Conservation (phyloP, 495 filamentous ascomycete genomes). For the Podospora bellae-mahoneyi region DNA sequence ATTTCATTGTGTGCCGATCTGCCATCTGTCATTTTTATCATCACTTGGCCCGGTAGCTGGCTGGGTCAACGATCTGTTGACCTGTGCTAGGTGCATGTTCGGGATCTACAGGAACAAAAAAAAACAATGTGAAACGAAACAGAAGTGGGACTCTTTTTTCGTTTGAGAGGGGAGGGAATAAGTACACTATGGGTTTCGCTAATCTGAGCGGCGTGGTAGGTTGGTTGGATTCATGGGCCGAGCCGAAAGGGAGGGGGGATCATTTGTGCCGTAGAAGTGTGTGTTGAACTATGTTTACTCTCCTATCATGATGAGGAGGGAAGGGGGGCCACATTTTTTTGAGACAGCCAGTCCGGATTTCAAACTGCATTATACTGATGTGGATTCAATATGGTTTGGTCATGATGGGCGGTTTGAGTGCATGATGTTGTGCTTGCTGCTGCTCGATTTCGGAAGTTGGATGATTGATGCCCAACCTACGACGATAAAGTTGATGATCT, state of each 20-base stretch:
- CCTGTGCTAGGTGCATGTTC: not conserved
- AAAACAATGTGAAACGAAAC: not conserved
- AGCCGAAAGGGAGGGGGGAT: not conserved
- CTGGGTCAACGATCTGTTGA: not conserved
- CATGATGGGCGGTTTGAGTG: too few species aligned
- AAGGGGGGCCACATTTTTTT: not conserved
- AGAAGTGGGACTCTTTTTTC: conserved; percentile 1
- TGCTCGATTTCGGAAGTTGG: too few species aligned
- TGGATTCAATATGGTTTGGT: too few species aligned
- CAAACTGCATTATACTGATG: too few species aligned
- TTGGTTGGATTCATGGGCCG: conserved; percentile 3
- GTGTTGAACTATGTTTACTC: conserved; percentile 10
- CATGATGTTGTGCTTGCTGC: too few species aligned
- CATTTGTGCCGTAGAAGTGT: not conserved
- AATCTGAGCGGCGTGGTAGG: not conserved
- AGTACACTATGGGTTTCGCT: not conserved
- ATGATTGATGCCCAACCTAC: not conserved
- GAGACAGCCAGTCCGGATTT: not conserved
- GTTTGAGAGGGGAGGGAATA: not conserved
- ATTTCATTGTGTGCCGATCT: not conserved
- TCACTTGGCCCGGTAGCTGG: too few species aligned
- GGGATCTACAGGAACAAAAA: not conserved
- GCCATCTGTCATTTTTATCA: not conserved
- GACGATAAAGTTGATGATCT: not conserved
- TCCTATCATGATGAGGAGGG: conserved; percentile 4